phyloP scores from a whole-genome alignment of 148 eudicot genomes.

The Diospyros lotus region DNA sequence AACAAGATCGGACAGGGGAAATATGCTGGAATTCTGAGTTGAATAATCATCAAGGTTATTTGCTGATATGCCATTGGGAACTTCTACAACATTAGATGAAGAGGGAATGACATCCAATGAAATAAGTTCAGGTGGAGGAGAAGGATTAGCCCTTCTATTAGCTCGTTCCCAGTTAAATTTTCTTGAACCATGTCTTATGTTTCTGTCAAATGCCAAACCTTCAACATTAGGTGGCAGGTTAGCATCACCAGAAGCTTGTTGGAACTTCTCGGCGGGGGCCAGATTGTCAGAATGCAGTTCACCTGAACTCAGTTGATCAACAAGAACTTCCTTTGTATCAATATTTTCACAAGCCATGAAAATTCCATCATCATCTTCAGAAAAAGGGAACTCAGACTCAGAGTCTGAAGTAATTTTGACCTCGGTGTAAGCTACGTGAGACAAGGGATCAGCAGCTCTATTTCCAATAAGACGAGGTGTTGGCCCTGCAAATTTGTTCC shows the following conservation, averaged over 20 bases:
- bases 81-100: neutral
- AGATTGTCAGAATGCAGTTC: constrained; percentile 19
- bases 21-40: neutral
- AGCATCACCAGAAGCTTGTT: constrained; percentile 20
- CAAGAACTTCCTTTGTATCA: constrained; percentile 13
- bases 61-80: constrained; percentile 4
- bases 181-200: constrained; percentile 18
- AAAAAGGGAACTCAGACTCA: constrained; percentile 53
- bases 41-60: constrained; percentile 2
- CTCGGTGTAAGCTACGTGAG: constrained; percentile 58
- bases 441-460: constrained; percentile 28
- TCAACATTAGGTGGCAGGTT: constrained; percentile 21
- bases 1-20: constrained; percentile 30
- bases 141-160: constrained; percentile 15
- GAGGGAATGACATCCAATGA: constrained; percentile 18
- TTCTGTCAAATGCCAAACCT: constrained; percentile 18
- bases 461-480: constrained; percentile 24
- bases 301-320: constrained; percentile 12
- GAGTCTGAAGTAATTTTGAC: constrained; percentile 59
- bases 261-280: constrained; percentile 13
- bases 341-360: constrained; percentile 15
- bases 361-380: constrained; percentile 50
- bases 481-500: constrained; percentile 40
- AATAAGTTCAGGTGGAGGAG: constrained; percentile 20
- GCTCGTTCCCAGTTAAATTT: constrained; percentile 37